phyloP scores from a whole-genome alignment of 768 basidiomycete species.

The Agaricus blazei region DNA sequence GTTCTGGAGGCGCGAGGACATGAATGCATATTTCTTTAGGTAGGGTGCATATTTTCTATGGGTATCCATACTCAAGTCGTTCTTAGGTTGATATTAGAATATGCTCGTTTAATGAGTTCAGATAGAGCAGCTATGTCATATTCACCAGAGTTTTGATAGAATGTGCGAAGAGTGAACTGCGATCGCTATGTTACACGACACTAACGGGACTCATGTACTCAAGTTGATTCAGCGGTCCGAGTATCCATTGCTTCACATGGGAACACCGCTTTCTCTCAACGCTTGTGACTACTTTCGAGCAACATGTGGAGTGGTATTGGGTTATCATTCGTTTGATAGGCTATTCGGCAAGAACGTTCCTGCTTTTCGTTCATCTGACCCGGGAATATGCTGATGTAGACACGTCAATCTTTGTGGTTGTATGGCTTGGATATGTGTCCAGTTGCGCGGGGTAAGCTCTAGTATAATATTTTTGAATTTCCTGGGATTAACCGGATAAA shows the following conservation, averaged over 20 bases:
- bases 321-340: too few species aligned
- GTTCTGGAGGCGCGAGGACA: constrained; percentile 48
- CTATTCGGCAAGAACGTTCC: too few species aligned
- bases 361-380: too few species aligned
- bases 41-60: constrained; percentile 11
- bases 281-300: neutral
- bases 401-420: too few species aligned
- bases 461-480: too few species aligned
- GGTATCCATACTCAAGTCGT: neutral
- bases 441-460: too few species aligned
- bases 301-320: too few species aligned
- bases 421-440: too few species aligned
- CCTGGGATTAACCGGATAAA: too few species aligned
- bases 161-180: neutral
- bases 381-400: too few species aligned
- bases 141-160: constrained; percentile 3
- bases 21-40: constrained; percentile 49
- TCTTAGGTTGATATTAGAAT: constrained; percentile 49
- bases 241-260: neutral
- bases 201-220: too few species aligned
- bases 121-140: constrained; percentile 40
- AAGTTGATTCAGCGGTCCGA: neutral
- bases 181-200: neutral
- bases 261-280: neutral
- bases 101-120: constrained; percentile 43